phyloP scores from a whole-genome alignment of 768 basidiomycete genomes.

The Pleurotus djamor region DNA sequence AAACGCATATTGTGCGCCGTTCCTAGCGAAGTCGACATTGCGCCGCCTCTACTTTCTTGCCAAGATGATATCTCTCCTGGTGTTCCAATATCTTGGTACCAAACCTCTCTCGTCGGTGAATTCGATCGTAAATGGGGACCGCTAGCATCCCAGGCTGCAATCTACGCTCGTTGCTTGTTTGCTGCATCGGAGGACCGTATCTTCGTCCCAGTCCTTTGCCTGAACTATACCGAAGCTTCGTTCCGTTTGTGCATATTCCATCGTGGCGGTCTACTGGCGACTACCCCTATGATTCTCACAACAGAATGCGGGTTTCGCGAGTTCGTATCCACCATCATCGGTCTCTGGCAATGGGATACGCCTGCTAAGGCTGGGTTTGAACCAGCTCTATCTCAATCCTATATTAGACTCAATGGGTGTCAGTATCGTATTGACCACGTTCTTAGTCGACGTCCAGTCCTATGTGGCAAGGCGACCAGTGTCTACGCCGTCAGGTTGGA shows the following conservation, averaged over 20 bases:
- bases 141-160: conserved; percentile 6
- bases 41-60: background rate
- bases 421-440: conserved; percentile 2
- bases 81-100: conserved; percentile 2
- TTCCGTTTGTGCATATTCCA: conserved; percentile 8
- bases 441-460: background rate
- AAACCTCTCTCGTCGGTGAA: conserved; percentile 4
- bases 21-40: background rate
- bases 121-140: background rate
- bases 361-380: background rate
- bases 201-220: conserved; percentile 4
- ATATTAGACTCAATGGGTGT: background rate
- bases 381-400: background rate
- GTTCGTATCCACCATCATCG: background rate
- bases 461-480: conserved; percentile 5
- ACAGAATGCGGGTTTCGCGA: background rate
- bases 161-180: conserved; percentile 8
- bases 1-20: background rate
- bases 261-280: conserved; percentile 4
- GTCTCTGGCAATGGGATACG: background rate
- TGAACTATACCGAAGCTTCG: background rate
- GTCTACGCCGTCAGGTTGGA: background rate
- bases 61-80: background rate
- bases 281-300: background rate
- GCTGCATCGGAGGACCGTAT: conserved; percentile 1